Conservation (phyloP, 1,284 basidiomycete species). For the Veloporphyrellus conicus region DNA sequence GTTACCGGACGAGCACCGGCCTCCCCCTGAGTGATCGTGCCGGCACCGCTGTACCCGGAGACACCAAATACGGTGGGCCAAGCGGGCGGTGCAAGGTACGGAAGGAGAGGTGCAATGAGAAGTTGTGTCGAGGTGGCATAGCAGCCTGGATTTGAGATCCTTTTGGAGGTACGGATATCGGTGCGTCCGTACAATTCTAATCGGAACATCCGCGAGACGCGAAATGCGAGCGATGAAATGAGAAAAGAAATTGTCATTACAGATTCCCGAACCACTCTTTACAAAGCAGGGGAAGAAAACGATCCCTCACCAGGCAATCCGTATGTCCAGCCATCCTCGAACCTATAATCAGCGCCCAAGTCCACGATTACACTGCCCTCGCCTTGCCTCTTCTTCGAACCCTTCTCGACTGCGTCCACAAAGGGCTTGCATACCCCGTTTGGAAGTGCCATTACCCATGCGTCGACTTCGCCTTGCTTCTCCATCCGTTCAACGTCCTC, state of each 20-base stretch:
- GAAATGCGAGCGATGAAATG: conserved; percentile 11
- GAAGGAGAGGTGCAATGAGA: conserved; percentile 84
- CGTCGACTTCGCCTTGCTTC: conserved; percentile 83
- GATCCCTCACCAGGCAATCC: conserved; percentile 91
- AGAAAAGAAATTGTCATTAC: conserved; percentile 28
- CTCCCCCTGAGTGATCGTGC: conserved; percentile 68
- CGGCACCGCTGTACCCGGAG: conserved; percentile 93
- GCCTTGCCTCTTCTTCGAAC: conserved; percentile 55
- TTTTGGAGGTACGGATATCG: conserved; percentile 63
- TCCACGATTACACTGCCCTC: conserved; percentile 81
- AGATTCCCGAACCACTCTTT: conserved; percentile 12
- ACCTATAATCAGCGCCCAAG: conserved; percentile 92
- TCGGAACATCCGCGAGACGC: neutral
- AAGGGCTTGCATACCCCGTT: conserved; percentile 98
- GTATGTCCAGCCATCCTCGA: conserved; percentile 94
- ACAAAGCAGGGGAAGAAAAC: conserved; percentile 21
- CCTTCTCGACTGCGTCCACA: conserved; percentile 88
- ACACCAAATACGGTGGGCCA: conserved; percentile 89
- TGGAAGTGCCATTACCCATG: conserved; percentile 97
- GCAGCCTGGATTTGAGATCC: conserved; percentile 96
- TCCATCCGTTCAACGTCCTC: conserved; percentile 84
- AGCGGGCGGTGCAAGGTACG: conserved; percentile 59
- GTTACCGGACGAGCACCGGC: conserved; percentile 69
- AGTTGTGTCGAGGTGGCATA: conserved; percentile 94
- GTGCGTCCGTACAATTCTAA: conserved; percentile 87